Conservation (phyloP, 805 yeast species). For the Yarrowia sp. region DNA sequence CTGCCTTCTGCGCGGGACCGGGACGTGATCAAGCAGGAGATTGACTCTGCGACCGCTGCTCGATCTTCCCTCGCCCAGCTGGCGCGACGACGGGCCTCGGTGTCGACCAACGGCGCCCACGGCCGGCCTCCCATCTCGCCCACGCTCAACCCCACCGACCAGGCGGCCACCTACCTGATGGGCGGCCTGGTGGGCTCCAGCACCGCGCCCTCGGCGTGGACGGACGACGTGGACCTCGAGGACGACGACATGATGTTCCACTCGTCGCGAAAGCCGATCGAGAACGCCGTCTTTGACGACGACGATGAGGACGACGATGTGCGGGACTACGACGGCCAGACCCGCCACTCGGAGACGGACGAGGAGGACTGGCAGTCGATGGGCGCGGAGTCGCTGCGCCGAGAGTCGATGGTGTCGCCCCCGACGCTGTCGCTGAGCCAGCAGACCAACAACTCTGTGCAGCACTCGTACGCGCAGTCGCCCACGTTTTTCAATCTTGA, state of each 20-base stretch:
- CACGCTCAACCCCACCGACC: slow-evolving; percentile 47
- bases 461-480: slow-evolving; percentile 31
- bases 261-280: slow-evolving; percentile 40
- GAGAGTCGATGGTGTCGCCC: slow-evolving; percentile 36
- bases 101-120: slow-evolving; percentile 37
- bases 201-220: slow-evolving; percentile 41
- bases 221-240: slow-evolving; percentile 49
- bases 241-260: slow-evolving; percentile 50
- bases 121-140: slow-evolving; percentile 50
- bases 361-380: slow-evolving; percentile 97
- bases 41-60: slow-evolving; percentile 9
- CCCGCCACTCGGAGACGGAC: slow-evolving; percentile 73
- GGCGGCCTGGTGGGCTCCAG: slow-evolving; percentile 32
- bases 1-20: slow-evolving; percentile 12
- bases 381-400: slow-evolving; percentile 75
- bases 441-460: slow-evolving; percentile 11
- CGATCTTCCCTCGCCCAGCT: slow-evolving; percentile 18
- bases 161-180: slow-evolving; percentile 45
- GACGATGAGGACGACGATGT: slow-evolving; percentile 46
- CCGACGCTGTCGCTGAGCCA: slow-evolving; percentile 36
- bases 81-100: slow-evolving; percentile 41
- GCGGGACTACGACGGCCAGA: slow-evolving; percentile 45
- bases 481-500: slow-evolving; percentile 37
- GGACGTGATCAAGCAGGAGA: slow-evolving; percentile 24
- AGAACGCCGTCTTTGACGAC: slow-evolving; percentile 43